These are phyloP conservation scores for Pinus tabuliformis DNA, from an alignment of 75 land plant genomes.

Conservation along the genomic window DNA sequence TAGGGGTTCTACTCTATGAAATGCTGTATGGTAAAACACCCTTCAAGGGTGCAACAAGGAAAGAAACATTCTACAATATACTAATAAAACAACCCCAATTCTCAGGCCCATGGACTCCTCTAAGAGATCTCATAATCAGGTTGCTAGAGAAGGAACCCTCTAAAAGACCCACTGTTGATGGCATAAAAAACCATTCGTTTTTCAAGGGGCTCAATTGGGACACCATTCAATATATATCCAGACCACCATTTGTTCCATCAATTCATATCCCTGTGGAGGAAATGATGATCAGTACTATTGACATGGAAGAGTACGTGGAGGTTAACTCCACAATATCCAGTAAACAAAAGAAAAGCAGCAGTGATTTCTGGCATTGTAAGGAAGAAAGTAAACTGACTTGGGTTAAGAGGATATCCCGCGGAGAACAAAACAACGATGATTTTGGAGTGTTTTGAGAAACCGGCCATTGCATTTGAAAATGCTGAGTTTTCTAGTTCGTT, in stretches of 20 bases:
- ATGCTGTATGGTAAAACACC: conserved; percentile 66
- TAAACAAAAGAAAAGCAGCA: not conserved
- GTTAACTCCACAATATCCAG: not conserved
- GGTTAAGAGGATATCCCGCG: too few relatives aligned
- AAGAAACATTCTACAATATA: conserved; percentile 61
- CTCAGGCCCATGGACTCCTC: conserved; percentile 28
- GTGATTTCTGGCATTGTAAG: too few relatives aligned
- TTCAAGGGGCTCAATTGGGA: conserved; percentile 4
- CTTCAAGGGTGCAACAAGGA: conserved; percentile 66
- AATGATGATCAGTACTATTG: not conserved
- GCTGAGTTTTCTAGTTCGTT: too few relatives aligned
- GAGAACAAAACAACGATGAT: too few relatives aligned
- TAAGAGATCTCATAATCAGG: conserved; percentile 49
- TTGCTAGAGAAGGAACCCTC: conserved; percentile 72
- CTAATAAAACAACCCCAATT: conserved; percentile 48
- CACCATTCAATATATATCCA: not conserved
- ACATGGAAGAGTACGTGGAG: not conserved
- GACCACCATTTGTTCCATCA: not conserved
- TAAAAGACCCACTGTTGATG: conserved; percentile 33
- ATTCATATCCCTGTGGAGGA: not conserved
- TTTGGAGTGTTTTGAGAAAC: too few relatives aligned
- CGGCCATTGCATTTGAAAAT: too few relatives aligned
- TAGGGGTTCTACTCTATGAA: conserved; percentile 74
- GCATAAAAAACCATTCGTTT: not conserved
- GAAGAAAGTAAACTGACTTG: too few relatives aligned